phyloP scores from a whole-genome alignment of 2,329 filamentous ascomycete genomes.

The Trichoderma oligosporum region DNA sequence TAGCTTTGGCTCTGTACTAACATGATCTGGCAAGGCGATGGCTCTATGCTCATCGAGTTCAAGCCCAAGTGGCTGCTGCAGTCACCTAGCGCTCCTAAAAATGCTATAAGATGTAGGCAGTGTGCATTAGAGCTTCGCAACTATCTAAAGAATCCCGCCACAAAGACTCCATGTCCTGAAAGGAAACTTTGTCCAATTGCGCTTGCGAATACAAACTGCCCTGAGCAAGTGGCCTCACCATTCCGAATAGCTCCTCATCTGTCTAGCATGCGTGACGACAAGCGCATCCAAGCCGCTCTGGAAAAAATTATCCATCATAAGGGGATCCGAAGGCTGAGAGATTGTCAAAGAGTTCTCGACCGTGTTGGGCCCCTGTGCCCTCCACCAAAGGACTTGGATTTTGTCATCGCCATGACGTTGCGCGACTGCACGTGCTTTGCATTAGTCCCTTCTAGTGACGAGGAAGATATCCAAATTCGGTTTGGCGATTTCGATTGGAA shows the following conservation, averaged over 20 bases:
- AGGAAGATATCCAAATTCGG: conserved; percentile 47
- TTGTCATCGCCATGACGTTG: conserved; percentile 73
- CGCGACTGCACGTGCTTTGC: conserved; percentile 75
- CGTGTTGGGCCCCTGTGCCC: conserved; percentile 42
- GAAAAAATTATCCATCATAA: conserved; percentile 32
- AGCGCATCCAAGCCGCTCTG: conserved; percentile 27
- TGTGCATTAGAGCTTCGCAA: conserved; percentile 56
- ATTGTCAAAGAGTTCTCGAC: conserved; percentile 43
- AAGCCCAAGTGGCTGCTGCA: conserved; percentile 83
- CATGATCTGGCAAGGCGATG: conserved; percentile 28
- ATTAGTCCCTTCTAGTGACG: conserved; percentile 43
- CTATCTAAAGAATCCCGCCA: conserved; percentile 32
- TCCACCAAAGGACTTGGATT: conserved; percentile 43
- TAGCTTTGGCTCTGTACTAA: conserved; percentile 10
- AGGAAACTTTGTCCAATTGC: conserved; percentile 61
- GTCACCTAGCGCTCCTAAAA: conserved; percentile 64
- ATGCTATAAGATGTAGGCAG: conserved; percentile 65
- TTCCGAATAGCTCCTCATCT: conserved; percentile 38
- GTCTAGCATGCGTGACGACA: conserved; percentile 31
- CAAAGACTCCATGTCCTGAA: conserved; percentile 34
- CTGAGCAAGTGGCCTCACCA: conserved; percentile 42
- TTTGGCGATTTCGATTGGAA: conserved; percentile 78
- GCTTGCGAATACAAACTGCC: conserved; percentile 50
- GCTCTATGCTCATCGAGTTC: conserved; percentile 60
- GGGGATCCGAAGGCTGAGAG: conserved; percentile 34